Conservation (phyloP, 164 flowering plant genomes). For the Nymphaea colorata region DNA sequence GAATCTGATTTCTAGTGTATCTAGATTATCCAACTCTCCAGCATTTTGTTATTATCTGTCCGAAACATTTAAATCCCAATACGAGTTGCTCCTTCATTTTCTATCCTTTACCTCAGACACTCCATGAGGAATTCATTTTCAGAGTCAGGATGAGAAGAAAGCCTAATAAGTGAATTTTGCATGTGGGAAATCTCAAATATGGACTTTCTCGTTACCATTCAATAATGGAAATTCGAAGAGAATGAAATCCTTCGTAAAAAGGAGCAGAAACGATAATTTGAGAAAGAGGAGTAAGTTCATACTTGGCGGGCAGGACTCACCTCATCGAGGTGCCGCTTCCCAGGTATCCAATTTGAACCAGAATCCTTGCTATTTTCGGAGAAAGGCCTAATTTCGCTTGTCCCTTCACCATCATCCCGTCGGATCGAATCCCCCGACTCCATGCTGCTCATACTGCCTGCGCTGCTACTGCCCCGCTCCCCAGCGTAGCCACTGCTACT, state of each 20-base stretch:
- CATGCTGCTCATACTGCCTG: constrained; percentile 31
- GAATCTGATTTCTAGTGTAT: too few species aligned
- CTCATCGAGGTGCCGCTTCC: constrained; percentile 27
- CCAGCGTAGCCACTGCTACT: constrained; percentile 93
- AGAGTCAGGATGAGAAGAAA: too few species aligned
- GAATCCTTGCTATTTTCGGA: constrained; percentile 7
- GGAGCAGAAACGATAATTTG: not conserved
- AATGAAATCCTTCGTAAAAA: not conserved
- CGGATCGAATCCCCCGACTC: constrained; percentile 20
- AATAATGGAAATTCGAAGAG: too few species aligned
- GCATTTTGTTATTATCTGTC: too few species aligned
- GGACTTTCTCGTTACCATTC: too few species aligned
- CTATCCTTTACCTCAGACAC: too few species aligned
- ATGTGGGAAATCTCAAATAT: too few species aligned
- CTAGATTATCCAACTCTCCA: too few species aligned
- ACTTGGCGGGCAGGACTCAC: constrained; percentile 8
- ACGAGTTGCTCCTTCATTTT: too few species aligned
- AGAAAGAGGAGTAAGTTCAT: not conserved
- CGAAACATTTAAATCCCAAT: too few species aligned
- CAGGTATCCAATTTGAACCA: constrained; percentile 16
- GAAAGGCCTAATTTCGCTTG: constrained; percentile 1
- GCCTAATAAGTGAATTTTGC: too few species aligned
- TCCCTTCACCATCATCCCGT: constrained; percentile 12
- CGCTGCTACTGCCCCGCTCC: constrained; percentile 63
- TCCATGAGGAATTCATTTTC: too few species aligned